A percentile compares a stretch with the other conserved stretches of the same genome.
Conservation (phyloP, 768 basidiomycete species). For the Kwoniella bestiolae region DNA sequence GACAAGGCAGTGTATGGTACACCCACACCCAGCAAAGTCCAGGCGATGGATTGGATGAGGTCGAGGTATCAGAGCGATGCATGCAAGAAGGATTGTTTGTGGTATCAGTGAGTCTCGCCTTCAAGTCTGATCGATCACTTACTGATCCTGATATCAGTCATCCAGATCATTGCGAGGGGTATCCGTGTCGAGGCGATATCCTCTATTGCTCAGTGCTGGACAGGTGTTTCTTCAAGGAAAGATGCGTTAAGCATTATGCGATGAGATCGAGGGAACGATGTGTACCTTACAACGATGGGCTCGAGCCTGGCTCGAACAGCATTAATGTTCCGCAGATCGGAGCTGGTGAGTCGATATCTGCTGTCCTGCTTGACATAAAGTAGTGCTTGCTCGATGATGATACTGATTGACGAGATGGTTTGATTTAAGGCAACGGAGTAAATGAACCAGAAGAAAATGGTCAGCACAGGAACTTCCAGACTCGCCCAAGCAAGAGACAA, state of each 20-base stretch:
- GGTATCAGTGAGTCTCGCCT: constrained; percentile 8
- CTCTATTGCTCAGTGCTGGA: background rate
- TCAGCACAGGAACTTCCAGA: no score
- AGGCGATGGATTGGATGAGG: constrained; percentile 2
- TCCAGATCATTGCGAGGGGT: constrained; percentile 4
- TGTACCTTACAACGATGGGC: constrained; percentile 10
- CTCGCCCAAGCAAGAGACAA: no score
- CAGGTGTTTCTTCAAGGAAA: constrained; percentile 6
- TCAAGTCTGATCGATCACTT: background rate
- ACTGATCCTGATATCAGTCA: background rate
- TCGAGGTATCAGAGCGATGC: constrained; percentile 1
- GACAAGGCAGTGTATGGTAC: background rate
- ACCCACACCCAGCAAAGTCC: constrained; percentile 7
- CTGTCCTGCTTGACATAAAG: no score
- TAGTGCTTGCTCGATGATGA: no score
- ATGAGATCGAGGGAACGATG: constrained; percentile 11
- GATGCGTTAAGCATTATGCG: constrained; percentile 12
- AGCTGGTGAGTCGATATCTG: no score
- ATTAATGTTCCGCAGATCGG: no score
- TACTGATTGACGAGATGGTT: no score
- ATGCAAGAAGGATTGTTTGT: background rate
- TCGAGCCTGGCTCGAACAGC: no score
- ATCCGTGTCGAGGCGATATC: constrained; percentile 4
- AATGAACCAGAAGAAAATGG: no score
- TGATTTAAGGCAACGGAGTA: no score